A percentile compares a stretch with the other conserved stretches of the same genome.
These are phyloP conservation scores for Pyrus hybrid DNA, from an alignment of 331 rosid genomes.

Conservation along the genomic window DNA sequence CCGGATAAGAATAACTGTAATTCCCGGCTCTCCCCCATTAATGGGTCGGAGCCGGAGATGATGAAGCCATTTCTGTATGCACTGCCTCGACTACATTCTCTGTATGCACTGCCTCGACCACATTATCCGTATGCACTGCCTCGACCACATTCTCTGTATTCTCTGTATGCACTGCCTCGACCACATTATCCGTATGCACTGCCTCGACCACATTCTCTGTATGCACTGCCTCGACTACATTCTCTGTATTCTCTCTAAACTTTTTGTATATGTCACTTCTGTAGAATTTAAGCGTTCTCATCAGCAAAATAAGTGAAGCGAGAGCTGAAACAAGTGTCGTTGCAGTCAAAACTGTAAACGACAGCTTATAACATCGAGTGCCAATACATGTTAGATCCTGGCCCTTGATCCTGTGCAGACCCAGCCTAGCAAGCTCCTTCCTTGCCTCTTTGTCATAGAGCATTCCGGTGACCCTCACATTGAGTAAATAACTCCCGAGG, in stretches of 20 bases:
- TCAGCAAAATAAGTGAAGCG: not conserved
- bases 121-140: no score
- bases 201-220: no score
- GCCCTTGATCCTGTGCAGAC: not conserved
- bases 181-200: no score
- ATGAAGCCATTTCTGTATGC: not conserved
- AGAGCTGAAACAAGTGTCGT: not conserved
- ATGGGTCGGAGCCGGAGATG: not conserved
- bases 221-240: not conserved
- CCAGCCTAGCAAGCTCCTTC: not conserved
- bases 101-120: no score
- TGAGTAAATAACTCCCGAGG: not conserved
- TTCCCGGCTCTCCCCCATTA: not conserved
- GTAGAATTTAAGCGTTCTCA: not conserved
- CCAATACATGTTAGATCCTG: constrained; percentile 3
- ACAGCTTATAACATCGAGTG: not conserved
- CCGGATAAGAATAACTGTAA: not conserved
- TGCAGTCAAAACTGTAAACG: not conserved
- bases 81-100: no score
- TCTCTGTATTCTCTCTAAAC: not conserved
- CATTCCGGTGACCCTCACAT: not conserved
- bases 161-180: no score
- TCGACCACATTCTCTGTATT: no score
- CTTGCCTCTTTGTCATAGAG: not conserved
- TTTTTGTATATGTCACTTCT: not conserved